Evolutionary conservation across 2,329 filamentous ascomycete genomes (phyloP), one percentile per base, ranked within the genome.

Genomic region (Alternaria incomplexa): DNA sequence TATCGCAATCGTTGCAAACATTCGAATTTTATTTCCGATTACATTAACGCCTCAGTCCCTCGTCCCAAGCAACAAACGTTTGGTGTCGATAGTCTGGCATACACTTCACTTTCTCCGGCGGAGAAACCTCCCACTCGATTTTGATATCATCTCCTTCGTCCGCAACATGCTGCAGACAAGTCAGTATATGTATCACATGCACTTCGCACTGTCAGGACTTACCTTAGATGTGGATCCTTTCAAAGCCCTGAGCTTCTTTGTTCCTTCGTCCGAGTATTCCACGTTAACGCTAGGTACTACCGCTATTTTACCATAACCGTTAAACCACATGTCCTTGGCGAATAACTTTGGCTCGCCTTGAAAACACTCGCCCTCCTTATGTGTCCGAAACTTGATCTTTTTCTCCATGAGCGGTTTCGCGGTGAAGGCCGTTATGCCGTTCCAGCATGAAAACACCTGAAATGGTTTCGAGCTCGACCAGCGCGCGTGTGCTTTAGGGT

Each of bases 381-480:
- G 68, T 1, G 67, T 69, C 1, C 87, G 81, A 68, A 89, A 89
- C 6, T 71, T 64, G 3, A 88, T 72, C 10, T 77, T 77, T 0
- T 77, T 68, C 13, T 81, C 75, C 5, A 87, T 61, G 9, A 89
- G 71, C 0, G 86, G 85, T 44, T 77, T 75, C 0, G 85, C 86
- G 0, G 77, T 77, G 55, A 89, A 83, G 0, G 81, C 82, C 0
- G 81, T 80, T 0, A 83, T 85, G 3, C 87, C 88, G 62, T 89
- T 88, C 87, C 87, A 89, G 73, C 88, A 89, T 1, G 86, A 74
- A 62, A 87, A 89, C 0, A 88, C 87, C 71, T 89, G 88, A 62
- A 89, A 85, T 1, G 87, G 86, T n/a, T 77, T 73, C 23, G 78
- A 73, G 0, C 63, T 63, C 0, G 64, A 48, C 56, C 82, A 82